These are phyloP conservation scores for Aspergillus udagawae DNA, from an alignment of 2,329 filamentous ascomycete genomes.

Conservation along the genomic window DNA sequence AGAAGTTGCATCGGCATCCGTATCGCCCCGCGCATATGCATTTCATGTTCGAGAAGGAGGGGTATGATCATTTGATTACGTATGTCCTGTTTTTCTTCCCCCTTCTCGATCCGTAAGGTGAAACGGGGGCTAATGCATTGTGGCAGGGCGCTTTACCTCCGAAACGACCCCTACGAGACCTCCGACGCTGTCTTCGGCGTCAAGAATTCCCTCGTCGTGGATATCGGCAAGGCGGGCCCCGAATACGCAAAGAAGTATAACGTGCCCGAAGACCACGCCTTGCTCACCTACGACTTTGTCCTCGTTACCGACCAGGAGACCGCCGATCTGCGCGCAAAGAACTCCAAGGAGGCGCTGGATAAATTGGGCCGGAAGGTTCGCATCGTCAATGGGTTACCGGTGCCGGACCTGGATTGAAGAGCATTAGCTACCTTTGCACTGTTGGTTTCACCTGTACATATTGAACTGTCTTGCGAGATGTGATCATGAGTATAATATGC, in stretches of 20 bases:
- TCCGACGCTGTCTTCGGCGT: constrained; percentile 85
- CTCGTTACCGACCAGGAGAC: constrained; percentile 69
- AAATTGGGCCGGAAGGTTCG: constrained; percentile 65
- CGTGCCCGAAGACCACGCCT: constrained; percentile 59
- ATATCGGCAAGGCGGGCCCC: constrained; percentile 52
- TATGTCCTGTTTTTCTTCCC: constrained; percentile 44
- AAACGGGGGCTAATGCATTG: constrained; percentile 2
- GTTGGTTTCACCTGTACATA: constrained; percentile 5
- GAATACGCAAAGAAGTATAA: constrained; percentile 58
- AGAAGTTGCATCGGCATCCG: constrained; percentile 65
- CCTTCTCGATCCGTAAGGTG: not conserved
- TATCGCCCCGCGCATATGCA: constrained; percentile 77
- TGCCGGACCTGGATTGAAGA: constrained; percentile 61
- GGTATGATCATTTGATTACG: constrained; percentile 79
- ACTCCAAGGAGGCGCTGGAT: constrained; percentile 64
- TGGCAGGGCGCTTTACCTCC: constrained; percentile 67
- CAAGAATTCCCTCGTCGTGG: constrained; percentile 73
- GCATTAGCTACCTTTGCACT: not conserved
- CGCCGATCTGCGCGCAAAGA: constrained; percentile 59
- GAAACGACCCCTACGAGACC: constrained; percentile 74
- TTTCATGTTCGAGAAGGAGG: constrained; percentile 81
- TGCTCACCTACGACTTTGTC: constrained; percentile 73
- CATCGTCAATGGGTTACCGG: constrained; percentile 70
- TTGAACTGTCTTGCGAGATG: constrained; percentile 6
- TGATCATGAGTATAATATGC: constrained; percentile 1